phyloP scores from a whole-genome alignment of 2,329 filamentous ascomycete genomes.

The Diaporthe citri region DNA sequence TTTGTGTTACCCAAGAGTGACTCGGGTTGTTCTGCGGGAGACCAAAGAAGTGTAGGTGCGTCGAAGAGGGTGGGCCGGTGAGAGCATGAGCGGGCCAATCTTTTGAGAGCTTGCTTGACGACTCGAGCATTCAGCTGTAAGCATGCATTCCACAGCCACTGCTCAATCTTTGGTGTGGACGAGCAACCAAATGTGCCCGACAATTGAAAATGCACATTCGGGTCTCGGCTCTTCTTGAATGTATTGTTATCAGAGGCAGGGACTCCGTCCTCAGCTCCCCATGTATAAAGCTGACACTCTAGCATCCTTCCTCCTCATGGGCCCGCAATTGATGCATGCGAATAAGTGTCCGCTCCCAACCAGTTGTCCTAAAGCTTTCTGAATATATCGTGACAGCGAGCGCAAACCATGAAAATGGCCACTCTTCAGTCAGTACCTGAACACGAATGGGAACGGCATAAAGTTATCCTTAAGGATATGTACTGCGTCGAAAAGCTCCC shows the following conservation, averaged over 20 bases:
- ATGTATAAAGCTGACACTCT: not conserved
- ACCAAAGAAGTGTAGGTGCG: not conserved
- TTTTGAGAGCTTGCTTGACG: not conserved
- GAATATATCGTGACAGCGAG: no score
- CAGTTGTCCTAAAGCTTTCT: fast-evolving
- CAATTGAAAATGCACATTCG: not conserved
- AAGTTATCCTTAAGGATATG: not conserved
- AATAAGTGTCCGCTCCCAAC: no score
- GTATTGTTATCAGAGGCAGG: not conserved
- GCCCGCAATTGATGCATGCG: fast-evolving
- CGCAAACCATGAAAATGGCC: not conserved
- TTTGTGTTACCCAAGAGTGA: not conserved
- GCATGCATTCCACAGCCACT: not conserved
- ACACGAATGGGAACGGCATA: not conserved
- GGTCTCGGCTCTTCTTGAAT: not conserved
- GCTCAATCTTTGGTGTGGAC: not conserved
- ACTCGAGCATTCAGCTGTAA: not conserved
- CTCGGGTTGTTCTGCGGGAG: not conserved
- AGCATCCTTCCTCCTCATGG: not conserved
- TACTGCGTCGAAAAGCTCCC: not conserved
- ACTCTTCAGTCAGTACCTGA: not conserved
- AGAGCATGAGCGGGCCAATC: not conserved
- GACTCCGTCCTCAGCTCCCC: not conserved
- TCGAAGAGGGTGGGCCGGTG: not conserved
- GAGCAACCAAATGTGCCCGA: no score